Evolutionary conservation across 768 basidiomycete species (phyloP).

Genomic region (Mycena albidolilacea): DNA sequence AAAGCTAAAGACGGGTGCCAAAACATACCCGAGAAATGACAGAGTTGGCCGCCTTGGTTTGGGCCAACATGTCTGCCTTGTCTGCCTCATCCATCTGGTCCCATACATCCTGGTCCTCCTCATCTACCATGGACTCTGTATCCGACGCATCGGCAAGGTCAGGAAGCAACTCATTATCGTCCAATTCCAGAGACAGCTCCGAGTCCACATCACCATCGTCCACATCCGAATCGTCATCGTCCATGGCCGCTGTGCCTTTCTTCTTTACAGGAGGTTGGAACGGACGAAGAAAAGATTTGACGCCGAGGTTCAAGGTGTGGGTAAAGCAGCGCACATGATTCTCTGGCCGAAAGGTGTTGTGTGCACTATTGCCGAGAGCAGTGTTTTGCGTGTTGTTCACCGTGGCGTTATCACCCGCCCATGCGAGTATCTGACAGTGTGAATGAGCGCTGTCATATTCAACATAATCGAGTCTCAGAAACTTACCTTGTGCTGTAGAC

Average conservation of each 20-base stretch:
- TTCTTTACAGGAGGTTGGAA: constrained; percentile 10
- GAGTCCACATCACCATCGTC: too few species aligned
- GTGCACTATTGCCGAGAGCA: constrained; percentile 20
- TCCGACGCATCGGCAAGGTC: not conserved
- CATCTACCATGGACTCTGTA: not conserved
- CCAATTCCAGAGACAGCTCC: not conserved
- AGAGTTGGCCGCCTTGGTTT: not conserved
- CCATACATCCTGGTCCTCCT: not conserved
- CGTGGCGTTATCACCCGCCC: constrained; percentile 46
- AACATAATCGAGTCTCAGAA: not conserved
- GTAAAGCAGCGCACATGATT: too few species aligned
- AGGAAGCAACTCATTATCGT: not conserved
- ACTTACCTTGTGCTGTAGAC: constrained; percentile 43
- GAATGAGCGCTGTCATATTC: not conserved
- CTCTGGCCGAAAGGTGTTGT: constrained; percentile 33
- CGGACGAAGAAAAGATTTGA: constrained; percentile 14
- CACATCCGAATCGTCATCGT: too few species aligned
- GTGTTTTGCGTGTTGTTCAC: constrained; percentile 45
- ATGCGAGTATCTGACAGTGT: not conserved
- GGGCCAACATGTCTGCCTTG: not conserved
- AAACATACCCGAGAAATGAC: constrained; percentile 7
- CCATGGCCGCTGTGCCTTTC: not conserved
- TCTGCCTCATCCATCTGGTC: not conserved
- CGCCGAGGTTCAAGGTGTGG: too few species aligned
- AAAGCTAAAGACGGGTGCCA: too few species aligned